A percentile compares a stretch with the other conserved stretches of the same genome.
phyloP scores from a whole-genome alignment of 176 grass and related monocot genomes.

The Canna indica region DNA sequence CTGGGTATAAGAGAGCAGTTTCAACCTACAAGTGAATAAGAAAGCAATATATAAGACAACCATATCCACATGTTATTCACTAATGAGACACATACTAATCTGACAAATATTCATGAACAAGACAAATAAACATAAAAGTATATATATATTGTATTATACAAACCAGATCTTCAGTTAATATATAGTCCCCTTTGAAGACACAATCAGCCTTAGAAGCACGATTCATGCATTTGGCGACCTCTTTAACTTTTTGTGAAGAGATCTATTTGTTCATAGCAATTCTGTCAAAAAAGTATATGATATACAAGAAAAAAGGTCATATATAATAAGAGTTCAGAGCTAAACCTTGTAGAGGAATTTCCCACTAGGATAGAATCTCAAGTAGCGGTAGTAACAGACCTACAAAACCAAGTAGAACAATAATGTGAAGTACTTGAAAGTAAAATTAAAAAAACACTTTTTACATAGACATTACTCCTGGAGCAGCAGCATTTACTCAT shows the following conservation, averaged over 20 bases:
- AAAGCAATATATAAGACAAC: not conserved
- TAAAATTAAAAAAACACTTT: not conserved
- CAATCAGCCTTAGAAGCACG: slow-evolving; percentile 65
- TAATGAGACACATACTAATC: not conserved
- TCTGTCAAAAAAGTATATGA: not conserved
- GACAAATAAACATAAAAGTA: not conserved
- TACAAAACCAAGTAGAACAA: slow-evolving; percentile 14
- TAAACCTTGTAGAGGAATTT: slow-evolving; percentile 91
- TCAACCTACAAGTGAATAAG: slow-evolving; percentile 37
- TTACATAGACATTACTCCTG: not conserved
- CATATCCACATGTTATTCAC: not conserved
- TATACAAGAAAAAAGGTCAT: not conserved
- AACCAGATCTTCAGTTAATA: slow-evolving; percentile 60
- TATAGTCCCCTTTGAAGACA: slow-evolving; percentile 89
- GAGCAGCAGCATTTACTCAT: not conserved
- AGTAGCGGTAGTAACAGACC: slow-evolving; percentile 90
- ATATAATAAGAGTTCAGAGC: not conserved
- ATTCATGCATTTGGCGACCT: slow-evolving; percentile 92
- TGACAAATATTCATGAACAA: too few relatives aligned
- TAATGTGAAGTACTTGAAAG: not conserved
- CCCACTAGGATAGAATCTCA: slow-evolving; percentile 81
- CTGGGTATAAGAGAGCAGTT: slow-evolving; percentile 70
- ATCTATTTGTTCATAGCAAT: slow-evolving; percentile 40
- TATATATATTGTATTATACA: not conserved
- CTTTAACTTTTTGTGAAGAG: slow-evolving; percentile 79